Percentiles rank a stretch among this genome's conserved stretches.
These are phyloP conservation scores for Scedosporium minutisporum DNA, from an alignment of 2,329 filamentous ascomycete species.

Conservation along the genomic window DNA sequence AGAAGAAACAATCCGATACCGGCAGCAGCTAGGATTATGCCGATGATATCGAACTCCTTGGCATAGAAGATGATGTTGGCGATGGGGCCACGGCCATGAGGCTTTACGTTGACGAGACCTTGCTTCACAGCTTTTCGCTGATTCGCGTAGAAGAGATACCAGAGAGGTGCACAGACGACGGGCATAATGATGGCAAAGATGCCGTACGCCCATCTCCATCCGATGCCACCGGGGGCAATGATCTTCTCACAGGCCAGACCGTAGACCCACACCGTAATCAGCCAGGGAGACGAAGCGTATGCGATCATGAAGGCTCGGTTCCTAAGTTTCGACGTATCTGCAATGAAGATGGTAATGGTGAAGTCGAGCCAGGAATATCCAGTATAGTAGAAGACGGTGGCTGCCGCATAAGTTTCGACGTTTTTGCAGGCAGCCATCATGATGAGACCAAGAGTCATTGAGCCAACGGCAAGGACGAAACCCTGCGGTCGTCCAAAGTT, in stretches of 20 bases:
- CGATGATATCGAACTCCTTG: conserved; percentile 49
- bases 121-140: conserved; percentile 47
- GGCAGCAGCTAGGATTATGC: conserved; percentile 42
- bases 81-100: neutral
- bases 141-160: conserved; percentile 46
- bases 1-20: conserved; percentile 52
- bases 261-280: conserved; percentile 57
- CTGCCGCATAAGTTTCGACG: conserved; percentile 52
- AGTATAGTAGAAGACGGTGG: conserved; percentile 56
- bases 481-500: conserved; percentile 58
- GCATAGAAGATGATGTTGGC: conserved; percentile 33
- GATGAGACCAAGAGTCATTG: conserved; percentile 43
- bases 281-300: conserved; percentile 54
- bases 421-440: conserved; percentile 57
- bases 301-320: conserved; percentile 57
- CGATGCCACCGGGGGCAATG: conserved; percentile 29
- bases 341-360: conserved; percentile 48
- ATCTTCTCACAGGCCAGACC: conserved; percentile 46
- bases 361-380: conserved; percentile 35
- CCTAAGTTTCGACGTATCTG: conserved; percentile 56
- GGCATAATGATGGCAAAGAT: conserved; percentile 56
- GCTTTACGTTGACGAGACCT: conserved; percentile 31
- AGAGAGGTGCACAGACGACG: conserved; percentile 47
- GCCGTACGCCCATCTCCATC: conserved; percentile 61
- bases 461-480: conserved; percentile 41